Evolutionary conservation across 2,329 filamentous ascomycete genomes (phyloP).

Genomic region (Monosporascus sp.): DNA sequence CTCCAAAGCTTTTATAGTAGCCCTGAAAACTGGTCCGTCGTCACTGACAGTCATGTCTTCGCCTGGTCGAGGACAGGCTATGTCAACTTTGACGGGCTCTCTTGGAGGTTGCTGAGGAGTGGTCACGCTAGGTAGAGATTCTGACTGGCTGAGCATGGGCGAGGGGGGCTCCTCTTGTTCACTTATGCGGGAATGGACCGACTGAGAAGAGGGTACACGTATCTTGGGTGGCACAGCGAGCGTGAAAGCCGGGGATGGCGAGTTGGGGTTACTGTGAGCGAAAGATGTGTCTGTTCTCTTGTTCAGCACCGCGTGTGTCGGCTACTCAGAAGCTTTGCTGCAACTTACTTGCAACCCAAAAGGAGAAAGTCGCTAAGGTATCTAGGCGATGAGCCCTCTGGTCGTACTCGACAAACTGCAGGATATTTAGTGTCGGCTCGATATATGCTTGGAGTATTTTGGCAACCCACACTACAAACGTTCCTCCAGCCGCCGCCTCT

Average conservation of each 20-base stretch:
- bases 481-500: conserved; percentile 91
- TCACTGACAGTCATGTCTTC: conserved; percentile 83
- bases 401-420: conserved; percentile 91
- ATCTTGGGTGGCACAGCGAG: conserved; percentile 69
- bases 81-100: conserved; percentile 72
- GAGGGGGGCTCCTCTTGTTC: conserved; percentile 61
- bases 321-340: conserved; percentile 3
- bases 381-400: conserved; percentile 83
- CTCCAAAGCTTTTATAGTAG: conserved; percentile 92
- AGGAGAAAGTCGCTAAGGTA: conserved; percentile 86
- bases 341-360: conserved; percentile 78
- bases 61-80: conserved; percentile 76
- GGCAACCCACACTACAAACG: conserved; percentile 69
- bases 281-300: conserved; percentile 34
- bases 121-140: conserved; percentile 24
- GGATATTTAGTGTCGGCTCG: conserved; percentile 18
- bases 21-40: conserved; percentile 91
- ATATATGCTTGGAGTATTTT: not conserved
- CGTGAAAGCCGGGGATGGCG: conserved; percentile 68
- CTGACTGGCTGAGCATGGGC: conserved; percentile 37
- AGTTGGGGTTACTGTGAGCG: conserved; percentile 52
- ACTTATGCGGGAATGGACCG: conserved; percentile 76
- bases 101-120: conserved; percentile 20
- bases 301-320: conserved; percentile 7
- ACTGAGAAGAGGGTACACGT: conserved; percentile 80